Evolutionary conservation across 2,329 filamentous ascomycete genomes (phyloP), one percentile per base, ranked within the genome.

Genomic region (Sporothrix globosa): DNA sequence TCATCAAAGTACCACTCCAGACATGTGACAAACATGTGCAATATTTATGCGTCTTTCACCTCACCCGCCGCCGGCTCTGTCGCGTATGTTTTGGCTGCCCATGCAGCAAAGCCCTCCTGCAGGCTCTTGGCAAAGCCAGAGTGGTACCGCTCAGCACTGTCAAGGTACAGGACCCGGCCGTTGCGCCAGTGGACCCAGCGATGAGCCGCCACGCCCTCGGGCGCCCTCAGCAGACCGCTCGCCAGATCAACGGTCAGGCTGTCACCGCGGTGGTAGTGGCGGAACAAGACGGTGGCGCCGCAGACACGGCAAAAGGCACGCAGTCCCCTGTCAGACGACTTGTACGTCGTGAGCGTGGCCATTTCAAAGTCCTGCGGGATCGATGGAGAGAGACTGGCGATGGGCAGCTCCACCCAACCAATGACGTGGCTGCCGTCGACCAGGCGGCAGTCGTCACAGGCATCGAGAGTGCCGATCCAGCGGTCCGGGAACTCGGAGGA

Each of bases 381-480:
- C 24, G 41, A 5, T 14, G 60, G 60, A 3, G 24, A 17, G 7
- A 63, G 7, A 13, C 41, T 46, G 9, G 60, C 39, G 3, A 48
- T 2, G 5, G 60, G 60, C 60, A 63, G 41, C 13, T 48, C 60
- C 11, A 48, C 41, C 60, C 60, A 63, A 21, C 60, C 60, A 24
- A 63, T 21, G 13, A 63, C 60, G 39, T 63, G 60, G 1, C 21
- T 41, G 17, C 60, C 41, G 24, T 30, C 41, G 13, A 63, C 60
- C 4, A 63, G 41, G 14, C 60, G 60, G 41, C 60, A 63, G 41
- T 63, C 60, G 21, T 63, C 60, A 11, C 60, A 63, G 0, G 41
- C 44, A 30, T 63, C 60, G 60, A 63, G 60, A 3, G 21, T n/a
- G 60, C 41, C 60, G 21, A 63, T 19, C 60, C 60, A 63, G 10